Conservation (phyloP, 345 rosid species). For the Dimocarpus longan region DNA sequence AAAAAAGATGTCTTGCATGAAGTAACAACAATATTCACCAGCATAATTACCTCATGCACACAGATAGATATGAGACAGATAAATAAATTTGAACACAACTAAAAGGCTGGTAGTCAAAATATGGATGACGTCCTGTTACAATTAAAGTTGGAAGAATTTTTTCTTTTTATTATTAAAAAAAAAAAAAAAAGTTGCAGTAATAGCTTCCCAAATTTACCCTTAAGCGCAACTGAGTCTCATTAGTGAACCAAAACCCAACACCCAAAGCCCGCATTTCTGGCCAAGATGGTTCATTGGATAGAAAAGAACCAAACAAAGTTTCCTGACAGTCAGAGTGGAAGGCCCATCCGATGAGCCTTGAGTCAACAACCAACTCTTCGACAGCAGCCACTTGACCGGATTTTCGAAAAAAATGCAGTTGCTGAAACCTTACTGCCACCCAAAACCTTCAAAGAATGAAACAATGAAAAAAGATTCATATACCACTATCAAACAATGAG, state of each 20-base stretch:
- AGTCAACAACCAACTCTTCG: constrained; percentile 66
- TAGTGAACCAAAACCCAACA: constrained; percentile 84
- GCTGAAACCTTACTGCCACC: constrained; percentile 76
- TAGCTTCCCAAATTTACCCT: constrained; percentile 50
- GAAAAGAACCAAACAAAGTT: constrained; percentile 56
- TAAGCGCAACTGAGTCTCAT: constrained; percentile 66
- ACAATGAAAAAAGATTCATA: constrained; percentile 18
- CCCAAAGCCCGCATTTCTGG: constrained; percentile 80
- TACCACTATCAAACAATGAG: constrained; percentile 16
- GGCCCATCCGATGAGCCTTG: constrained; percentile 77
- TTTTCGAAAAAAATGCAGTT: constrained; percentile 52
- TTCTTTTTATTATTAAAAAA: background rate
- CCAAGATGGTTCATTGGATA: constrained; percentile 84
- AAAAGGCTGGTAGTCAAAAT: background rate
- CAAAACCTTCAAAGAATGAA: constrained; percentile 65
- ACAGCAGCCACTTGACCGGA: constrained; percentile 60
- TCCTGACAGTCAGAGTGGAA: constrained; percentile 96
- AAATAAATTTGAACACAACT: background rate
- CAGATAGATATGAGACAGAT: background rate
- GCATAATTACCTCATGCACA: background rate
- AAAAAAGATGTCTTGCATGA: background rate
- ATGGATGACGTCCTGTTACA: constrained; percentile 5
- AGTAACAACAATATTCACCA: constrained; percentile 1
- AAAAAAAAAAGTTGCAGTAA: constrained; percentile 7
- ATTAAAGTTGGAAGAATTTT: constrained; percentile 3